A percentile compares a stretch with the other conserved stretches of the same genome.
phyloP scores from a whole-genome alignment of 2,329 filamentous ascomycete species.

The Neofusicoccum laricinum region DNA sequence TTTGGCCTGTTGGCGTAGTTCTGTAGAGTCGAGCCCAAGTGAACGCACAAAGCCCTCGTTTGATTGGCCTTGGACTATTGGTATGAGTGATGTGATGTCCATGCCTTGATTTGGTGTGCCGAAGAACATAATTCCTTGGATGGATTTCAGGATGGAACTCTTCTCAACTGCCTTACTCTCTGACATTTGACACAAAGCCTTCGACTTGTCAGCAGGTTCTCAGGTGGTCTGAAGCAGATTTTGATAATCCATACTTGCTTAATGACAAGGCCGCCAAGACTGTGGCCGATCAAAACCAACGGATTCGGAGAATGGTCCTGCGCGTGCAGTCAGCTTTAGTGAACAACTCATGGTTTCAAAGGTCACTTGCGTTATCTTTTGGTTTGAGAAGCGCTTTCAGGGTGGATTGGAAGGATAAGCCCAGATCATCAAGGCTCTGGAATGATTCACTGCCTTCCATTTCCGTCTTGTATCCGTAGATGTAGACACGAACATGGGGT shows the following conservation, averaged over 20 bases:
- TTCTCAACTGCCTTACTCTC: neutral
- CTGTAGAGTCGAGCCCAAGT: neutral
- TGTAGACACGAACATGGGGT: conserved; percentile 23
- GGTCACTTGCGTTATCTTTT: too few relatives aligned
- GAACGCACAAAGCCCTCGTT: neutral
- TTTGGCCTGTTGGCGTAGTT: neutral
- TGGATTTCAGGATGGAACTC: neutral
- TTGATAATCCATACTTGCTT: neutral
- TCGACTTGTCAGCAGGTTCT: too few relatives aligned
- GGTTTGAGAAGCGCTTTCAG: neutral
- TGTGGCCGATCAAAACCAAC: neutral
- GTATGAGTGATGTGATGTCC: neutral
- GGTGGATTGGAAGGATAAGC: neutral
- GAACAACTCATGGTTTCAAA: too few relatives aligned
- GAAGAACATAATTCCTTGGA: neutral
- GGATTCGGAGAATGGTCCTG: neutral
- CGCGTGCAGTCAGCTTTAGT: too few relatives aligned
- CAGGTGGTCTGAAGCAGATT: neutral
- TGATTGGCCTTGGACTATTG: neutral
- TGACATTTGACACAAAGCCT: neutral
- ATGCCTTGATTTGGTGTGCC: neutral
- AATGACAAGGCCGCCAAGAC: neutral
- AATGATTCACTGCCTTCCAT: neutral
- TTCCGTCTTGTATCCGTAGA: conserved; percentile 25
- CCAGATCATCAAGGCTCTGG: neutral